These are phyloP conservation scores for Neobulgaria alba DNA, from an alignment of 2,329 filamentous ascomycete species.

Conservation along the genomic window DNA sequence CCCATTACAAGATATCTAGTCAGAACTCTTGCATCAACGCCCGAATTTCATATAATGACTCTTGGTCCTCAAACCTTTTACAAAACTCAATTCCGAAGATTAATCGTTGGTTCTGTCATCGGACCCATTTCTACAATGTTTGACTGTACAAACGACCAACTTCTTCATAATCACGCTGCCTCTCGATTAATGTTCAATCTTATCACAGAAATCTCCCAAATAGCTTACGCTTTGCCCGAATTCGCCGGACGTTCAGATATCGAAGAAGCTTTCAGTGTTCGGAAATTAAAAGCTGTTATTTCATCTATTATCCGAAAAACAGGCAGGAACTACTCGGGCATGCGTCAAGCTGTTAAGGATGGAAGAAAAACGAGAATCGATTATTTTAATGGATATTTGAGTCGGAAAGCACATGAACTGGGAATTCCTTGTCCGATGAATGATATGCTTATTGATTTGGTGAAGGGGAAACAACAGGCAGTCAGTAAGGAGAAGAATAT, in stretches of 20 bases:
- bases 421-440: conserved; percentile 68
- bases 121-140: conserved; percentile 76
- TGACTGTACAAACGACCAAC: conserved; percentile 63
- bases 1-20: conserved; percentile 50
- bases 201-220: conserved; percentile 62
- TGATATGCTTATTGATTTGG: conserved; percentile 60
- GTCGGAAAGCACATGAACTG: conserved; percentile 61
- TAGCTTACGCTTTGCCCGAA: conserved; percentile 70
- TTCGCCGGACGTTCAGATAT: conserved; percentile 47
- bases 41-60: conserved; percentile 51
- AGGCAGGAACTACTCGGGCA: conserved; percentile 43
- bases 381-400: conserved; percentile 83
- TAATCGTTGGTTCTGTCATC: conserved; percentile 67
- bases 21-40: conserved; percentile 52
- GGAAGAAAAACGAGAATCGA: conserved; percentile 67
- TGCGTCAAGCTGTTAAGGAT: conserved; percentile 56
- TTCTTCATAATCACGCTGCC: conserved; percentile 59
- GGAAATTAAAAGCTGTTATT: conserved; percentile 53
- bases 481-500: conserved; percentile 18
- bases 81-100: conserved; percentile 66
- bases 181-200: conserved; percentile 61
- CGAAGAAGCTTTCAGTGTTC: conserved; percentile 47
- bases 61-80: conserved; percentile 55
- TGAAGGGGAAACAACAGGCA: conserved; percentile 56
- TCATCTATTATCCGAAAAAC: conserved; percentile 45